Base-by-base conservation (phyloP, 2,329 filamentous ascomycete species). In the Tricladium varicosporioides region DNA sequence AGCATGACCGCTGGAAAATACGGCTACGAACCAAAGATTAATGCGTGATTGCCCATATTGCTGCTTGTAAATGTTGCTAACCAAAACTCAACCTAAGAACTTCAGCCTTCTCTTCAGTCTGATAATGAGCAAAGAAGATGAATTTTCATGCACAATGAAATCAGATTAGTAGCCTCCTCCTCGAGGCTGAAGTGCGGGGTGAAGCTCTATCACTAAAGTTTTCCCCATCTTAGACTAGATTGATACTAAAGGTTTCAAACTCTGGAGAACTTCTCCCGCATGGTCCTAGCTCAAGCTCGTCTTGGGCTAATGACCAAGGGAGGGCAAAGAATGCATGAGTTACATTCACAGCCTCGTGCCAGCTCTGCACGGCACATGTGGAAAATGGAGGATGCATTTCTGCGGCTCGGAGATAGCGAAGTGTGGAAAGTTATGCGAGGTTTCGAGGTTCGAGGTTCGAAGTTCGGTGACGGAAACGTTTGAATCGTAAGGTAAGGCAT, bases 21-120 rank as follows among this genome's bases (percentile, higher is more conserved):
- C 3, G 7, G 22, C 22, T 27, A n/a, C 40, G 15, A 51, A 62
- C 60, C 69, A 56, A 70, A 69, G n/a, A 71, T 59, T 13, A 70
- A 58, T 1, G 69, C 69, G 40, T 63, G 59, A 49, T 61, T 62
- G 14, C 47, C 55, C 32, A 53, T 40, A 55, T 54, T 61, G 43
- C 19, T 44, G 33, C 42, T 11, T 9, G 45, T n/a, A 8, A 43
- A 36, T 32, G 18, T 27, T 4, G 33, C 15, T 10, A 19, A 14
- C 22, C 11, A 31, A 52, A 53, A 19, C 49, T 22, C 13, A 22
- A 22, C 15, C 14, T 15, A 48, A 36, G 11, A 51, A 32, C 16
- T 15, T 50, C 27, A 50, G 14, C 19, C 8, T 14, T 14, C 7
- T 22, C 5, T n/a, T 7, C 3, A 27, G 22, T 27, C 22, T 27